Conservation (phyloP, 106 monocot species). For the Allium fistulosum region DNA sequence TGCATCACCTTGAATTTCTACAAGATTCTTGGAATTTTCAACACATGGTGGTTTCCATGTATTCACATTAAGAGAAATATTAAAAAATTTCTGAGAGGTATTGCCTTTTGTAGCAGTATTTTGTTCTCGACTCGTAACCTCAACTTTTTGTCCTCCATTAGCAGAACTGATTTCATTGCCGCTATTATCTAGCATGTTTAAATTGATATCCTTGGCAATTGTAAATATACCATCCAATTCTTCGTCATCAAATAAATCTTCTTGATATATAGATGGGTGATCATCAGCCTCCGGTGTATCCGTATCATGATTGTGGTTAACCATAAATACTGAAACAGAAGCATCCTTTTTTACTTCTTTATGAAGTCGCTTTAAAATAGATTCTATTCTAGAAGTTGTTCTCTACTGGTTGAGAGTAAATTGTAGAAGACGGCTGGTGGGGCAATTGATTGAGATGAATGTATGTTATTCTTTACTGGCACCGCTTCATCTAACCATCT, state of each 20-base stretch:
- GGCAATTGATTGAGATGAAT: not conserved
- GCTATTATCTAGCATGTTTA: constrained; percentile 17
- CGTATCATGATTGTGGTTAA: constrained; percentile 28
- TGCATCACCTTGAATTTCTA: not conserved
- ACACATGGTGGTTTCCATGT: constrained; percentile 39
- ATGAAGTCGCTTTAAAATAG: constrained; percentile 41
- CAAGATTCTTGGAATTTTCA: not conserved
- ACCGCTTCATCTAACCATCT: constrained; percentile 31
- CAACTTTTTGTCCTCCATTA: constrained; percentile 18
- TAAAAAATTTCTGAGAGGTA: constrained; percentile 49
- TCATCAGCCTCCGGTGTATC: not conserved
- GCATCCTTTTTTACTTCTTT: constrained; percentile 71
- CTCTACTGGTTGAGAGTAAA: constrained; percentile 65
- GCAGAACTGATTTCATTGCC: constrained; percentile 9
- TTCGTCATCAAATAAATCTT: constrained; percentile 10
- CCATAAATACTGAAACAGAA: constrained; percentile 33
- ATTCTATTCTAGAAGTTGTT: constrained; percentile 32
- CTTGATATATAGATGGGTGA: constrained; percentile 17
- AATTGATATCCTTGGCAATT: constrained; percentile 11
- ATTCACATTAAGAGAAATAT: constrained; percentile 77
- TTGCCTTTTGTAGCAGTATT: constrained; percentile 14
- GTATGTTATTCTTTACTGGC: constrained; percentile 19
- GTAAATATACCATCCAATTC: constrained; percentile 27
- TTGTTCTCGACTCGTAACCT: constrained; percentile 14
- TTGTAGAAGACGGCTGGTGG: constrained; percentile 70